These are phyloP conservation scores for Annulohypoxylon nitens DNA, from an alignment of 495 filamentous ascomycete genomes.

Conservation along the genomic window DNA sequence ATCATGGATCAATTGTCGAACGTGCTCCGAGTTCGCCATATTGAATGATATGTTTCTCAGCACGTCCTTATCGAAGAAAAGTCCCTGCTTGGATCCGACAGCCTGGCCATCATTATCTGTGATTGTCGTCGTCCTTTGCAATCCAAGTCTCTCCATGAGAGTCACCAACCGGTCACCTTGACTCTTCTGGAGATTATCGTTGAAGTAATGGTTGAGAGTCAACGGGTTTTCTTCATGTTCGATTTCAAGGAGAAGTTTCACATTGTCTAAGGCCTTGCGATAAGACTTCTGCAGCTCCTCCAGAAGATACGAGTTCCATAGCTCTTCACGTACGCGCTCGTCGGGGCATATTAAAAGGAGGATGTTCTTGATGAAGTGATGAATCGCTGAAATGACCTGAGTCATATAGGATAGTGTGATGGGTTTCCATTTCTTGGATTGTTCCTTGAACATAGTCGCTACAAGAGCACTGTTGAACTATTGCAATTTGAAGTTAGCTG, in stretches of 20 bases:
- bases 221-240: conserved; percentile 61
- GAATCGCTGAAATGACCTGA: conserved; percentile 59
- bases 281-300: conserved; percentile 48
- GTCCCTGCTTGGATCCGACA: not conserved
- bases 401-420: conserved; percentile 64
- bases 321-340: conserved; percentile 49
- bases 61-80: conserved; percentile 22
- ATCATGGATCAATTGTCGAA: conserved; percentile 68
- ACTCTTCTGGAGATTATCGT: conserved; percentile 60
- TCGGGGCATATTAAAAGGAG: conserved; percentile 59
- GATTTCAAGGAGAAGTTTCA: conserved; percentile 58
- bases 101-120: not conserved
- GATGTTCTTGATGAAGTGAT: conserved; percentile 60
- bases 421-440: conserved; percentile 66
- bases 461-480: conserved; percentile 58
- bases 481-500: conserved; percentile 6
- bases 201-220: conserved; percentile 69
- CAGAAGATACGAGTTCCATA: conserved; percentile 57
- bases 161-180: conserved; percentile 48
- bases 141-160: conserved; percentile 30
- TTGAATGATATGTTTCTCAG: conserved; percentile 43
- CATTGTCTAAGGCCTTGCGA: conserved; percentile 12
- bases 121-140: not conserved
- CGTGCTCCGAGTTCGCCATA: conserved; percentile 63
- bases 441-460: conserved; percentile 63